Base-by-base conservation (phyloP, 306 rosid genomes). In the Lupinus albus region DNA sequence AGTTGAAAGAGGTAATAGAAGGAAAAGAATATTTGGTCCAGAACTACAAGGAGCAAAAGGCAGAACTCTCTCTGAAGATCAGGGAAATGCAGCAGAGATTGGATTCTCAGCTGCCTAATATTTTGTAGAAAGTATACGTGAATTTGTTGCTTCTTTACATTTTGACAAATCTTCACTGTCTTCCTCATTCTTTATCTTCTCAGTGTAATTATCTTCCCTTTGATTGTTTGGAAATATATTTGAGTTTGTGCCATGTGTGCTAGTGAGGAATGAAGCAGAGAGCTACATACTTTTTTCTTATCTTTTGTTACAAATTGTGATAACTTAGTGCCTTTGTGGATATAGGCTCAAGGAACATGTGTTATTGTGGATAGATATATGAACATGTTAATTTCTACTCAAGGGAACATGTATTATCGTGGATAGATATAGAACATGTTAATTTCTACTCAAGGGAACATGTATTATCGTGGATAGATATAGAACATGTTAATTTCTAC, bases 11-110 rank as follows among this genome's bases (percentile, higher is more conserved):
- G 73, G 95, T 84, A 30, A 83, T 93, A 68, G 96, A 87, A 35
- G 98, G 98, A 51, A 93, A 89, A 75, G 93, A 93, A 46, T 93
- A 81, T 78, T 79, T 93, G 80, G 83, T 89, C 69, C 95, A 83
- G 77, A 93, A 78, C 88, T 89, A 89, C 73, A 93, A 89, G 81
- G 94, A 87, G 82, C 98, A 93, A 77, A 93, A 84, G 79, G 49
- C 88, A 0, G 98, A 87, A 78, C 93, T 89, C 39, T 79, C 89
- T 2, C 10, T 82, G 79, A 89, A 89, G 78, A 68, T 87, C 63
- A 89, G 80, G 71, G 96, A 89, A 63, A 81, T 93, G 88, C 96
- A 89, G 86, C 93, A 76, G 74, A 87, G 86, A 84, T 62, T 93
- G 78, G 95, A 89, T 73, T 89, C 87, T 74, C 98, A 93, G 83